Conservation (phyloP, 1,284 basidiomycete species). For the Ceratobasidium sp. region DNA sequence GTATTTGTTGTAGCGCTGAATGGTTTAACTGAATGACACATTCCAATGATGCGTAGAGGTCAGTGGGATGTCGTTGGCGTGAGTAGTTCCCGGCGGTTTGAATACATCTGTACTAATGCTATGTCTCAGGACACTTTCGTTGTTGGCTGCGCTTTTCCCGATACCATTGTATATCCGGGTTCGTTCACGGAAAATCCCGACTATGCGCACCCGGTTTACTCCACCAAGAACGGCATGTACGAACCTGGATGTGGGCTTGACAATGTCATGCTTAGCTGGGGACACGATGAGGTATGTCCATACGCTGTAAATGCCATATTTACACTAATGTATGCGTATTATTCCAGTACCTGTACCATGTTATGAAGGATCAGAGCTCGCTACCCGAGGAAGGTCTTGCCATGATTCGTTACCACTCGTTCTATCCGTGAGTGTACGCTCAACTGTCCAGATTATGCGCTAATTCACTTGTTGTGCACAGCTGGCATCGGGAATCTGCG, state of each 20-base stretch:
- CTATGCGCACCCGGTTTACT: conserved; percentile 75
- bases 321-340: conserved; percentile 1
- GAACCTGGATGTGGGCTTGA: conserved; percentile 86
- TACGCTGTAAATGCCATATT: conserved; percentile 14
- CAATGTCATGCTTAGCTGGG: conserved; percentile 92
- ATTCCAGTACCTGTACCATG: conserved; percentile 77
- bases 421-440: conserved; percentile 79
- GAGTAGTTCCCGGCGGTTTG: conserved; percentile 54
- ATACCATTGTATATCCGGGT: conserved; percentile 88
- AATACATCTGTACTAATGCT: neutral
- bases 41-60: conserved; percentile 61
- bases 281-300: conserved; percentile 81
- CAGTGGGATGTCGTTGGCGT: conserved; percentile 95
- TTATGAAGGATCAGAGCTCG: conserved; percentile 79
- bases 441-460: no score
- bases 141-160: conserved; percentile 86
- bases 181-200: conserved; percentile 87
- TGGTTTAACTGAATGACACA: neutral
- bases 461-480: no score
- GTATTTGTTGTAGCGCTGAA: conserved; percentile 1
- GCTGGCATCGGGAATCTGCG: conserved; percentile 88
- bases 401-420: conserved; percentile 95
- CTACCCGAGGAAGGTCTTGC: conserved; percentile 86
- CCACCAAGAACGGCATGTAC: conserved; percentile 88
- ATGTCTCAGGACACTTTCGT: conserved; percentile 81